A percentile compares a stretch with the other conserved stretches of the same genome.
Conservation (phyloP, 1,139 yeast genomes). For the Pichia sp. region DNA sequence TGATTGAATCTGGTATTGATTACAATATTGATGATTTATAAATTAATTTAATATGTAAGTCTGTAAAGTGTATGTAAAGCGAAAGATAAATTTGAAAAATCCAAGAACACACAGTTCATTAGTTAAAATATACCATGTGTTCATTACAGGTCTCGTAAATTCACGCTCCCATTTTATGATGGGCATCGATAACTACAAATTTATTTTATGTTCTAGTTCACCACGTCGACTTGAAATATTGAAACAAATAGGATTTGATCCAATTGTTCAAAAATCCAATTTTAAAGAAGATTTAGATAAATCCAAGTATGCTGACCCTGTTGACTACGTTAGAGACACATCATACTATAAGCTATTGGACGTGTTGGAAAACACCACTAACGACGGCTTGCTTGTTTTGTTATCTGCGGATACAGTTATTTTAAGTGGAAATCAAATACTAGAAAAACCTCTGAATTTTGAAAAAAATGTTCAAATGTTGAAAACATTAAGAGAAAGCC, state of each 20-base stretch:
- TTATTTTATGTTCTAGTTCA: slow-evolving; percentile 77
- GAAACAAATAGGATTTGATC: slow-evolving; percentile 51
- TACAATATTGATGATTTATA: slow-evolving; percentile 31
- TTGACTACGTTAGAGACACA: slow-evolving; percentile 64
- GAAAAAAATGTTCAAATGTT: slow-evolving; percentile 46
- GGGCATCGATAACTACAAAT: slow-evolving; percentile 24
- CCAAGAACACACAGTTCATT: too few species aligned
- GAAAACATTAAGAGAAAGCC: slow-evolving; percentile 37
- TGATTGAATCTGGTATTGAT: slow-evolving; percentile 51
- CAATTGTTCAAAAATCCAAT: slow-evolving; percentile 47
- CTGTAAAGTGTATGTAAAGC: neutral
- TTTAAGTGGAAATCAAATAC: slow-evolving; percentile 50
- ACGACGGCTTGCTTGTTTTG: slow-evolving; percentile 11
- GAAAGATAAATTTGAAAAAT: neutral
- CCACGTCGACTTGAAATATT: slow-evolving; percentile 73
- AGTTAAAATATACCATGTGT: too few species aligned
- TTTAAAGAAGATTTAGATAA: slow-evolving; percentile 75
- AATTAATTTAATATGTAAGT: neutral
- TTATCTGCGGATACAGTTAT: slow-evolving; percentile 79
- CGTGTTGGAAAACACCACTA: slow-evolving; percentile 38
- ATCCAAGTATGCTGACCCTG: slow-evolving; percentile 32
- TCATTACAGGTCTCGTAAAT: too few species aligned
- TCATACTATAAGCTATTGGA: slow-evolving; percentile 57
- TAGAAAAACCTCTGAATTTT: slow-evolving; percentile 68
- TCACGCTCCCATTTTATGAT: too few species aligned